These are phyloP conservation scores for Candida vartiovaarae DNA, from an alignment of 805 yeast species.

Conservation along the genomic window DNA sequence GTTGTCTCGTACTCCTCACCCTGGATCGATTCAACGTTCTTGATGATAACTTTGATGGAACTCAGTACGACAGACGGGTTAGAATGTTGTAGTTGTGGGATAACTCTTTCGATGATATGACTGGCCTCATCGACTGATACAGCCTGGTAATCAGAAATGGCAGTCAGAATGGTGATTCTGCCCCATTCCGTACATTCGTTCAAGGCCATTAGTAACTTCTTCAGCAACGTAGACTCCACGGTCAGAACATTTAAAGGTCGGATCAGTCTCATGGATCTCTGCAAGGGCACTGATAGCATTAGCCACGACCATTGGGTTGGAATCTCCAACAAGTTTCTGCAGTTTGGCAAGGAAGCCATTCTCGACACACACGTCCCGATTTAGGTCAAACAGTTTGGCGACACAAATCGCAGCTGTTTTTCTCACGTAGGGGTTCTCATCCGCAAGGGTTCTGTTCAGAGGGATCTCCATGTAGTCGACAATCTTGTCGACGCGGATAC, in stretches of 20 bases:
- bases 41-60: constrained; percentile 72
- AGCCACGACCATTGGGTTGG: constrained; percentile 97
- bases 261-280: constrained; percentile 71
- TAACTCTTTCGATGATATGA: constrained; percentile 80
- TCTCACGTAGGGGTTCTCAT: constrained; percentile 95
- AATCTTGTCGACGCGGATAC: constrained; percentile 92
- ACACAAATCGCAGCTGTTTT: constrained; percentile 98
- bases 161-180: constrained; percentile 78
- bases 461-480: constrained; percentile 93
- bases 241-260: constrained; percentile 41
- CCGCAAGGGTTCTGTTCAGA: constrained; percentile 71
- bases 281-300: constrained; percentile 82
- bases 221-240: constrained; percentile 35
- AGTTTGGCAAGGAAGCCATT: constrained; percentile 75
- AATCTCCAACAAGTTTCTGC: constrained; percentile 63
- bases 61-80: constrained; percentile 91
- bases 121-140: constrained; percentile 57
- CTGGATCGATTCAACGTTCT: constrained; percentile 49
- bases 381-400: constrained; percentile 86
- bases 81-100: constrained; percentile 95
- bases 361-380: constrained; percentile 74
- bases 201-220: constrained; percentile 69
- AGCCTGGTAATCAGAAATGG: constrained; percentile 67
- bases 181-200: constrained; percentile 99
- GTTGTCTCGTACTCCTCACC: constrained; percentile 33